Percentiles rank a stretch among this genome's conserved stretches.
These are phyloP conservation scores for Penicillium frequentans DNA, from an alignment of 2,329 filamentous ascomycete species.

Conservation along the genomic window DNA sequence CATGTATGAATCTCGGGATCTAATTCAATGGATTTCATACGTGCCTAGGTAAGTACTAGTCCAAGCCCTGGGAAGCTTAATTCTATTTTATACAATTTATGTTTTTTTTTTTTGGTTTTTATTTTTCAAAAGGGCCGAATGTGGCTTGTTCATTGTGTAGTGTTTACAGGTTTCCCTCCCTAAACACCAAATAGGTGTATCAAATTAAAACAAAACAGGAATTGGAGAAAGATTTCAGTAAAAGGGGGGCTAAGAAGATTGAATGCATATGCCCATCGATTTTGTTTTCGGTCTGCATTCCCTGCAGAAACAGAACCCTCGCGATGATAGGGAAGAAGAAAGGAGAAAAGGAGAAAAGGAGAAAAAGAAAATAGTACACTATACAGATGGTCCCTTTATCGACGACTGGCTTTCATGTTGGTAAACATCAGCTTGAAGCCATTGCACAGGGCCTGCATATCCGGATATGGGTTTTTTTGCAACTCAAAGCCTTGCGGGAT, in stretches of 20 bases:
- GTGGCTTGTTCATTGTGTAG: conserved; percentile 13
- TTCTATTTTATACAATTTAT: neutral
- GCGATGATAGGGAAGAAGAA: conserved; percentile 6
- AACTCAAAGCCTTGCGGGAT: conserved; percentile 93
- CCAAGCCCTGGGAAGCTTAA: neutral
- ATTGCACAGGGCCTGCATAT: conserved; percentile 94
- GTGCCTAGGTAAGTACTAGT: neutral
- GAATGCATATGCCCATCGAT: conserved; percentile 9
- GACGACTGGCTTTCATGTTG: conserved; percentile 54
- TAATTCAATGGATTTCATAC: neutral
- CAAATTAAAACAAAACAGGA: conserved; percentile 13
- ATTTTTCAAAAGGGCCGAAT: conserved; percentile 1
- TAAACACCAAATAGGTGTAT: conserved; percentile 17
- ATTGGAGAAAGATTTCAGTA: neutral
- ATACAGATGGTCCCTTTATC: conserved; percentile 22
- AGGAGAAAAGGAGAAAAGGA: neutral
- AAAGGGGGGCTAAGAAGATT: neutral
- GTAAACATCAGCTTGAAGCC: conserved; percentile 88
- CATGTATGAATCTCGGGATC: conserved; percentile 8
- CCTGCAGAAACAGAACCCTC: neutral
- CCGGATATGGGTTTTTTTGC: conserved; percentile 83
- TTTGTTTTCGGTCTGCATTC: conserved; percentile 5
- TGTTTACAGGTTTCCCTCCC: conserved; percentile 20
- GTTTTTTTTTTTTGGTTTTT: neutral
- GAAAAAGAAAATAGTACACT: conserved; percentile 23